These are phyloP conservation scores for Yamadazyma buinensis DNA, from an alignment of 1,139 yeast species.

Conservation along the genomic window DNA sequence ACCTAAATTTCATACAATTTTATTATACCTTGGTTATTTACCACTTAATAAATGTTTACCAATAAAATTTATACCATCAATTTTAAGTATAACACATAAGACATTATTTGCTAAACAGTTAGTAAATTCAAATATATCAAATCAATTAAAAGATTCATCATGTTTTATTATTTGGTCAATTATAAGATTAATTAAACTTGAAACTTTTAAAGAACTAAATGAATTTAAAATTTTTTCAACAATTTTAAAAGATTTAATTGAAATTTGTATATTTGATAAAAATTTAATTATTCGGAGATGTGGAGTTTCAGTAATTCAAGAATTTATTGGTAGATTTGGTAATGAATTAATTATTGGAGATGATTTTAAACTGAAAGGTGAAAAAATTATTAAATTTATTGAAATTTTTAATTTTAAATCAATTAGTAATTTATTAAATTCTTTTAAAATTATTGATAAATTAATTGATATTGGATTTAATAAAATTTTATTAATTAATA, in stretches of 20 bases:
- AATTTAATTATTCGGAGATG: conserved; percentile 78
- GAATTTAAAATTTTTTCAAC: conserved; percentile 15
- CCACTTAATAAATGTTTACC: conserved; percentile 29
- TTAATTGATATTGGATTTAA: conserved; percentile 28
- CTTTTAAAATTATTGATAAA: conserved; percentile 17
- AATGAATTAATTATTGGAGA: conserved; percentile 13
- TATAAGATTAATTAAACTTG: conserved; percentile 14
- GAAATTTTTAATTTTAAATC: conserved; percentile 40
- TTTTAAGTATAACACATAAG: conserved; percentile 32
- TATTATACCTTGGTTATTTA: conserved; percentile 34
- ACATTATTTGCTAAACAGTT: conserved; percentile 56
- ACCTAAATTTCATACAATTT: conserved; percentile 33
- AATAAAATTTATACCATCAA: conserved; percentile 16
- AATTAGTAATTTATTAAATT: conserved; percentile 22
- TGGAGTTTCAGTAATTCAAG: conserved; percentile 84
- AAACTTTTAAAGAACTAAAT: conserved; percentile 13
- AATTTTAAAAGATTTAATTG: conserved; percentile 43
- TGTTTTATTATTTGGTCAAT: conserved; percentile 61
- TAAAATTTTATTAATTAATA: conserved; percentile 22
- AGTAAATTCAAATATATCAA: conserved; percentile 52
- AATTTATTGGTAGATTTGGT: conserved; percentile 75
- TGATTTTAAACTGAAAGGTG: conserved; percentile 21
- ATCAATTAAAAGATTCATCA: conserved; percentile 77
- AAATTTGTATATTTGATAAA: conserved; percentile 61
- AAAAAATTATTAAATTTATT: conserved; percentile 47